Conservation (phyloP, 441 rosid genomes). For the Adansonia madagascariensis region DNA sequence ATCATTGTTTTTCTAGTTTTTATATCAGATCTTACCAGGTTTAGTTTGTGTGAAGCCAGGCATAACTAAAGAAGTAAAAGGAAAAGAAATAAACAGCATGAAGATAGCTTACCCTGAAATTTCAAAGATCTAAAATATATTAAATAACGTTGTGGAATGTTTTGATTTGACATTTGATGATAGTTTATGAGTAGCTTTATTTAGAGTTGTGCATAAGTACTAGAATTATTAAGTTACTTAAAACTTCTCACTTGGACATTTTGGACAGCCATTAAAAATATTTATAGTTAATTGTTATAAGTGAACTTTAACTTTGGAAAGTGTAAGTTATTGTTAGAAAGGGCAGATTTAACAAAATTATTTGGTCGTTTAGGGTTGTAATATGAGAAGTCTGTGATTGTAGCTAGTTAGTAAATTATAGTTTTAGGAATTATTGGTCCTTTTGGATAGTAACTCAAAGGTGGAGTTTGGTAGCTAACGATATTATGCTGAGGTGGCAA, state of each 20-base stretch:
- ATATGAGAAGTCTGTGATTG: not conserved
- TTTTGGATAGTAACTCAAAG: not conserved
- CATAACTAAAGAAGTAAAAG: not conserved
- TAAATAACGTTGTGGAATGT: not conserved
- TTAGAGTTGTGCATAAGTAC: not conserved
- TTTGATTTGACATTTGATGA: not conserved
- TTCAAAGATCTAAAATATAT: not conserved
- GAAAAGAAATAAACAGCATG: not conserved
- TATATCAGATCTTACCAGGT: not conserved
- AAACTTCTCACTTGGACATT: not conserved
- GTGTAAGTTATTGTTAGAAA: not conserved
- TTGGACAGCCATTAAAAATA: not conserved
- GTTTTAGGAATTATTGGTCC: not conserved
- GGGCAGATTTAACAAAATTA: not conserved
- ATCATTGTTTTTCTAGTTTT: not conserved
- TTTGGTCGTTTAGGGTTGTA: not conserved
- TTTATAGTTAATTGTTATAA: not conserved
- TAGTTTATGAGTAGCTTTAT: not conserved
- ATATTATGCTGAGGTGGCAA: not conserved
- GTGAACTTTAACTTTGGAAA: not conserved
- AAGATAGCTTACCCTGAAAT: not conserved
- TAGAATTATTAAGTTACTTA: not conserved
- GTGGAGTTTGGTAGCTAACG: not conserved
- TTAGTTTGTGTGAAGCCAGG: not conserved
- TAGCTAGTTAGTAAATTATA: not conserved